Percentiles rank a stretch among this genome's conserved stretches.
These are phyloP conservation scores for Arabidopsis thaliana DNA, from an alignment of 345 rosid species.

Conservation along the genomic window DNA sequence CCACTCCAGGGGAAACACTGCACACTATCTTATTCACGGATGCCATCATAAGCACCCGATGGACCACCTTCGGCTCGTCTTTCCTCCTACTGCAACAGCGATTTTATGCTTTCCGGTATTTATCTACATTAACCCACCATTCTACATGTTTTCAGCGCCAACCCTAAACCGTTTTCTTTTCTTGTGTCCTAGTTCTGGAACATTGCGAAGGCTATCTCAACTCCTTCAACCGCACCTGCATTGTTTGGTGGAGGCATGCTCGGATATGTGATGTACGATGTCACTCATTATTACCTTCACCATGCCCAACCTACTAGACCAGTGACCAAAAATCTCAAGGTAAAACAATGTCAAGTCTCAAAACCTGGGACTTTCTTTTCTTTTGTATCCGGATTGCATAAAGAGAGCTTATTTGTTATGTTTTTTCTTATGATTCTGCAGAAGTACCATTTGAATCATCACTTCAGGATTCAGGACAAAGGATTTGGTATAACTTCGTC, in stretches of 20 bases:
- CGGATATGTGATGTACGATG: slow-evolving; percentile 89
- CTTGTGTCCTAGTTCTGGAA: slow-evolving; percentile 75
- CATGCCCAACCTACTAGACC: slow-evolving; percentile 82
- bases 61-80: slow-evolving; percentile 90
- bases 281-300: slow-evolving; percentile 92
- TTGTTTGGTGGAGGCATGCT: slow-evolving; percentile 87
- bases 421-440: slow-evolving; percentile 41
- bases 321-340: slow-evolving; percentile 76
- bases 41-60: slow-evolving; percentile 98
- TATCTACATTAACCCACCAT: not conserved
- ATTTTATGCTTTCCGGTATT: slow-evolving; percentile 62
- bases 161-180: slow-evolving; percentile 3
- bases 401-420: not conserved
- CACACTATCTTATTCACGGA: slow-evolving; percentile 90
- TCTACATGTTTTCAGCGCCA: slow-evolving; percentile 1
- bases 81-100: slow-evolving; percentile 88
- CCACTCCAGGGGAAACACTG: slow-evolving; percentile 76
- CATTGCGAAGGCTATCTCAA: slow-evolving; percentile 55
- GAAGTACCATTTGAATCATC: slow-evolving; percentile 97
- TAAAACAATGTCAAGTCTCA: slow-evolving; percentile 41
- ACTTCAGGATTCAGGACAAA: slow-evolving; percentile 81
- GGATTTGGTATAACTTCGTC: slow-evolving; percentile 96
- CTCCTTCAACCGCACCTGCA: slow-evolving; percentile 79
- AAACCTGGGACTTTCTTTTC: not conserved
- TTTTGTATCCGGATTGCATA: slow-evolving; percentile 3